Conservation (phyloP, 75 land plant species). For the Azolla pinnata region DNA sequence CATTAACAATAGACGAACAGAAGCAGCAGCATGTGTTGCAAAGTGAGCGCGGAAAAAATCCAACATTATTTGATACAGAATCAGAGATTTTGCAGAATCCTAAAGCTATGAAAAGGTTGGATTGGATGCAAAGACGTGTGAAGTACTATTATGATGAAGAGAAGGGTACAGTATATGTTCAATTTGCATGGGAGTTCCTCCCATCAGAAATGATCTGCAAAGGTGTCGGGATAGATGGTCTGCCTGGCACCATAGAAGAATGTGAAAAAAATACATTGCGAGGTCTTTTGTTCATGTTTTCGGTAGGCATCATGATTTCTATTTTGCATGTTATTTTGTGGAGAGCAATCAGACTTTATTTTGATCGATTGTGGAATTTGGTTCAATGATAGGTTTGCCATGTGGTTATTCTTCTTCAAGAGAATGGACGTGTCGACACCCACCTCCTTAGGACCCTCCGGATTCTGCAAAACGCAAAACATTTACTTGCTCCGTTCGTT, state of each 20-base stretch:
- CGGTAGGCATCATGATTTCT: slow-evolving; percentile 32
- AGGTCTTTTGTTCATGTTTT: slow-evolving; percentile 58
- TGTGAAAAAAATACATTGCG: slow-evolving; percentile 34
- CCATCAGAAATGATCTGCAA: slow-evolving; percentile 9
- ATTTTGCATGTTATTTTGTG: slow-evolving; percentile 6
- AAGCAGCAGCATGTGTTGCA: no score
- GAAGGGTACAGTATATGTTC: slow-evolving; percentile 60
- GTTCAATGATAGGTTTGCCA: slow-evolving; percentile 95
- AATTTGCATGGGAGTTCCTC: slow-evolving; percentile 35
- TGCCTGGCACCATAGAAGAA: slow-evolving; percentile 24
- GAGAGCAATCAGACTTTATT: background rate
- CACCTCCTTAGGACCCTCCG: slow-evolving; percentile 62
- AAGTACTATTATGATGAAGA: slow-evolving; percentile 66
- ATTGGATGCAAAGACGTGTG: slow-evolving; percentile 38
- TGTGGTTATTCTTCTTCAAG: slow-evolving; percentile 63
- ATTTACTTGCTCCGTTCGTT: slow-evolving; percentile 57
- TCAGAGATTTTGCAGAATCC: background rate
- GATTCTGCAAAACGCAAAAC: slow-evolving; percentile 80
- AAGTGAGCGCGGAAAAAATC: no score
- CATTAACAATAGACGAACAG: no score
- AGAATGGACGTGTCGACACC: slow-evolving; percentile 71
- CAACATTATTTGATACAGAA: background rate
- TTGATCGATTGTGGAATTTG: background rate
- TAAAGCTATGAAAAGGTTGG: background rate
- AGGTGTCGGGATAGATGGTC: slow-evolving; percentile 13